Percentiles rank a stretch among this genome's conserved stretches.
Conservation (phyloP, 305 asterid species). For the Fraxinus velutina region DNA sequence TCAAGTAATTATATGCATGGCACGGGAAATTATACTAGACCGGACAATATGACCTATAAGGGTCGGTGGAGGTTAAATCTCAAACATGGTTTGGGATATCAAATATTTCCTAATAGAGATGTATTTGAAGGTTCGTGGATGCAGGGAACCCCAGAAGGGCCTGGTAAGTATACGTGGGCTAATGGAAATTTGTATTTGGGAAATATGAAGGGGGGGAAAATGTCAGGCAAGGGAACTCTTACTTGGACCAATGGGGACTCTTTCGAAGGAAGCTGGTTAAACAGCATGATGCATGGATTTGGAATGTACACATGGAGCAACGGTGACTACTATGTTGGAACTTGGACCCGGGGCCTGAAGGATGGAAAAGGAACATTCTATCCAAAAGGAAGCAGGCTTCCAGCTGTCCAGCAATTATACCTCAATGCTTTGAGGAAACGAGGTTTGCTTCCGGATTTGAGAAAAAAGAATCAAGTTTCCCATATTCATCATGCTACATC, state of each 20-base stretch:
- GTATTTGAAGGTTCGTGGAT: conserved; percentile 95
- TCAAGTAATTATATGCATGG: conserved; percentile 89
- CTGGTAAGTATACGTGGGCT: conserved; percentile 87
- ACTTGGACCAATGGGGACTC: conserved; percentile 81
- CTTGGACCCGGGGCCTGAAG: conserved; percentile 87
- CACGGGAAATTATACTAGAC: conserved; percentile 55
- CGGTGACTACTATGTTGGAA: conserved; percentile 83
- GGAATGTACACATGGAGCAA: conserved; percentile 85
- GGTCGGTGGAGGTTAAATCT: conserved; percentile 85
- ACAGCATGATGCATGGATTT: conserved; percentile 80
- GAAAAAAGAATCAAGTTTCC: conserved; percentile 76
- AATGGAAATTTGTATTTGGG: conserved; percentile 87
- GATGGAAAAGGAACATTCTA: conserved; percentile 95
- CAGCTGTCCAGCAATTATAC: conserved; percentile 62
- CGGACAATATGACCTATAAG: conserved; percentile 48
- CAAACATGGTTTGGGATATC: conserved; percentile 91
- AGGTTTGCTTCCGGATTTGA: conserved; percentile 76
- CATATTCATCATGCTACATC: conserved; percentile 59
- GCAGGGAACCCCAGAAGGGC: conserved; percentile 87
- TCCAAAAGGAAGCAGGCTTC: conserved; percentile 70
- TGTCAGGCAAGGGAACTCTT: conserved; percentile 92
- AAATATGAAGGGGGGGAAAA: conserved; percentile 74
- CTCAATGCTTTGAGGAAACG: conserved; percentile 77
- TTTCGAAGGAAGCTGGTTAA: conserved; percentile 79
- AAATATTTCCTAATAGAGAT: conserved; percentile 69